These are phyloP conservation scores for Candida sanyaensis DNA, from an alignment of 1,139 yeast species.

Conservation along the genomic window DNA sequence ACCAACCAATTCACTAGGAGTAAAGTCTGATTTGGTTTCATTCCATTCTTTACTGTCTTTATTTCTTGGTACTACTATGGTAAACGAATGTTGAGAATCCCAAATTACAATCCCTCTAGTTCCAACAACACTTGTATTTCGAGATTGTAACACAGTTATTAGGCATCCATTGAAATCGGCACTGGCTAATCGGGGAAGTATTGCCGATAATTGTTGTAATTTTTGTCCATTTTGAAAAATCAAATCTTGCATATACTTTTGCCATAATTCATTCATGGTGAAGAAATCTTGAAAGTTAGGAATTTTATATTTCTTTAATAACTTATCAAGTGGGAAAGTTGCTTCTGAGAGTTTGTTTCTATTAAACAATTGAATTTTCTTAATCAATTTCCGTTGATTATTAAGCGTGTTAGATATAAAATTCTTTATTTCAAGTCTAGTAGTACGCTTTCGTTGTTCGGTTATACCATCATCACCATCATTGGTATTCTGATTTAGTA, in stretches of 20 bases:
- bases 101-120: constrained; percentile 77
- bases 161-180: constrained; percentile 87
- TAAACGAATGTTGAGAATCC: constrained; percentile 80
- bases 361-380: constrained; percentile 32
- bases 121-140: constrained; percentile 63
- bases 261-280: constrained; percentile 62
- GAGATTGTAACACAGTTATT: constrained; percentile 58
- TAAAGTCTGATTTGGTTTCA: constrained; percentile 15
- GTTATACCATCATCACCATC: constrained; percentile 13
- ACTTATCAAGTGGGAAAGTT: constrained; percentile 27
- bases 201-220: constrained; percentile 19
- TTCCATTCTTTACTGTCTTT: constrained; percentile 36
- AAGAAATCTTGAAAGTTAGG: constrained; percentile 56
- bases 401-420: constrained; percentile 40
- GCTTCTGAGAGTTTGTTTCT: constrained; percentile 15
- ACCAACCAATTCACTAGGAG: constrained; percentile 44
- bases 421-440: constrained; percentile 47
- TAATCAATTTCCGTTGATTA: constrained; percentile 39
- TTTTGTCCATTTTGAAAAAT: constrained; percentile 31
- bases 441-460: constrained; percentile 24
- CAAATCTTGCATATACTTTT: constrained; percentile 56
- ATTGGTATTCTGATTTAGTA: constrained; percentile 18
- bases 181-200: constrained; percentile 61
- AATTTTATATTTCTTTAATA: constrained; percentile 38
- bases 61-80: constrained; percentile 57